Conservation (phyloP, 805 yeast genomes). For the Cyberlindnera mycetangii region DNA sequence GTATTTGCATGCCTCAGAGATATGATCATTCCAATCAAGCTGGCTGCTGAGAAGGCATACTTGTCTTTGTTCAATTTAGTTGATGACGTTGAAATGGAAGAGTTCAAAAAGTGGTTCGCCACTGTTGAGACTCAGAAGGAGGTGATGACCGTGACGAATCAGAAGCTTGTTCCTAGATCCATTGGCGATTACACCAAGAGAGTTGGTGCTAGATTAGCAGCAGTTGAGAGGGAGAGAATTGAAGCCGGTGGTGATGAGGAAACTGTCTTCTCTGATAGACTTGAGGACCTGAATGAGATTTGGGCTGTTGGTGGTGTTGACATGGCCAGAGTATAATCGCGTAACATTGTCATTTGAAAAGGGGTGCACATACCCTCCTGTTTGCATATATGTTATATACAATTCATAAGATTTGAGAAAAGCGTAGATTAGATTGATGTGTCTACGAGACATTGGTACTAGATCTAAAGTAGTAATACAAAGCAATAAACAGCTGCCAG, state of each 20-base stretch:
- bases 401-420: no score
- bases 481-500: background rate
- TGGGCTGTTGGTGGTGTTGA: slow-evolving; percentile 85
- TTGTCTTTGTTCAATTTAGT: slow-evolving; percentile 69
- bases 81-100: slow-evolving; percentile 53
- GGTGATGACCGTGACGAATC: slow-evolving; percentile 41
- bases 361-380: background rate
- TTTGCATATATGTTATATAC: background rate
- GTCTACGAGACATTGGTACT: background rate
- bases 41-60: slow-evolving; percentile 92
- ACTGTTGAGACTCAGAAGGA: slow-evolving; percentile 33
- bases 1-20: slow-evolving; percentile 85
- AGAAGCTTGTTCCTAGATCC: slow-evolving; percentile 64
- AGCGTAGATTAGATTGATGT: no score
- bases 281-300: slow-evolving; percentile 82
- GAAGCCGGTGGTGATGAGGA: slow-evolving; percentile 90
- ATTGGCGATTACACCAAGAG: slow-evolving; percentile 86
- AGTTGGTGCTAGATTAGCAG: slow-evolving; percentile 84
- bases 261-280: slow-evolving; percentile 76
- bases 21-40: slow-evolving; percentile 82
- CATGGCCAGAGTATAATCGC: slow-evolving; percentile 28
- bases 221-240: slow-evolving; percentile 82
- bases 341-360: background rate
- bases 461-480: background rate
- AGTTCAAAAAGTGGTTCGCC: slow-evolving; percentile 65